Evolutionary conservation across 495 filamentous ascomycete genomes (phyloP), one percentile per base, ranked within the genome.

Genomic region (Amorphotheca resinae): DNA sequence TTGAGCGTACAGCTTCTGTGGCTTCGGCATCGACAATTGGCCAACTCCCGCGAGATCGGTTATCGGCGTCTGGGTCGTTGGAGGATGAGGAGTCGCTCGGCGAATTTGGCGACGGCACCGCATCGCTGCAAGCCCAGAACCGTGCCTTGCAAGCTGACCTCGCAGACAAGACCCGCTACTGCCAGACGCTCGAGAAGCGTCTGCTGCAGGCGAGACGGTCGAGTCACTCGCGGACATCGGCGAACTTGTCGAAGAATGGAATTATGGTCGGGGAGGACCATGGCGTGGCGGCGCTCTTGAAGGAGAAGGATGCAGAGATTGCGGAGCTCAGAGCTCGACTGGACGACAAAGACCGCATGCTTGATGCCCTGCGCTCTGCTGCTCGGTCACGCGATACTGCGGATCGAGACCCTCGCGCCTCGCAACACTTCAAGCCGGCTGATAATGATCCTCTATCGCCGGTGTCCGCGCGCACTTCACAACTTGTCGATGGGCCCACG

Each of bases 271-370:
- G 77, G 38, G 82, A 86, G 46, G 77, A 82, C 45, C 73, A 78
- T 26, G 79, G 80, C 48, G 62, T 81, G 35, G 70, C 74, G 22
- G 59, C 76, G 31, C 47, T 86, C 22, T 59, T 98, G 22, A 79
- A 77, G 51, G 91, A 95, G 53, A 95, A 91, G 58, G 91, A 98
- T 55, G 76, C 81, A 42, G 91, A 98, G 59, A 95, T 98, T 53
- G 77, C 80, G 22, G 88, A 94, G 52, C 74, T 98, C 22, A 75
- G 87, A 11, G 82, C 87, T 17, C 78, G 85, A 45, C 72, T 98
- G 1, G 91, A 96, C 51, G 93, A 98, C 63, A 95, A 96, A 55
- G 88, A 95, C 55, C 76, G 79, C 12, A 98, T 96, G 93, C 68
- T 96, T 21, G 65, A 78, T 12, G 91, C 91, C 0, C 69, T 96